A percentile compares a stretch with the other conserved stretches of the same genome.
These are phyloP conservation scores for Ceratocystis lukuohia DNA, from an alignment of 2,329 filamentous ascomycete genomes.

Conservation along the genomic window DNA sequence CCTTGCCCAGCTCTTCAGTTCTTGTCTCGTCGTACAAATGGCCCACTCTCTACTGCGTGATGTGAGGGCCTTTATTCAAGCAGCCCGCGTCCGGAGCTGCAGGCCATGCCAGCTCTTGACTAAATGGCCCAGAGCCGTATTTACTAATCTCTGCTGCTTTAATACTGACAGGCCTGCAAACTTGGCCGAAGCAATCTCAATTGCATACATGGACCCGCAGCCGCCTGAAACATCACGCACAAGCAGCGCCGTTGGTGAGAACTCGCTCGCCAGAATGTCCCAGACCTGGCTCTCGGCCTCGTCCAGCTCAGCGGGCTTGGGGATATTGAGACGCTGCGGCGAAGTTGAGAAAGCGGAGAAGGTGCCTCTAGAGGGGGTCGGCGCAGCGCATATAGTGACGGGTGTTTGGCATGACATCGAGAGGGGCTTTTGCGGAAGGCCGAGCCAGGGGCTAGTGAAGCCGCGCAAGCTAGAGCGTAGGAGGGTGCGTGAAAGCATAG, in stretches of 20 bases:
- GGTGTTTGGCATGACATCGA: background rate
- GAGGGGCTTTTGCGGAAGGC: background rate
- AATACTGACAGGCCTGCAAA: conserved; percentile 61
- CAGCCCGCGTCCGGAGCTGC: conserved; percentile 58
- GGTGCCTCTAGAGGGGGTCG: conserved; percentile 13
- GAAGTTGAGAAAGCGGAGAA: conserved; percentile 23
- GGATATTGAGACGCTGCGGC: conserved; percentile 24
- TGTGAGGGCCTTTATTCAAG: conserved; percentile 22
- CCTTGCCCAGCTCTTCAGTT: too few species aligned
- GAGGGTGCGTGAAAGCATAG: background rate
- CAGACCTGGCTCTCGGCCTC: conserved; percentile 47
- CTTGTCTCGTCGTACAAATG: too few species aligned
- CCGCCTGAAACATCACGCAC: conserved; percentile 73
- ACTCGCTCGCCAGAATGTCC: conserved; percentile 37
- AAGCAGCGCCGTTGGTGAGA: conserved; percentile 39
- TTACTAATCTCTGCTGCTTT: conserved; percentile 74
- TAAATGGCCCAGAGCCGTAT: conserved; percentile 57
- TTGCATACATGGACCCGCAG: conserved; percentile 77
- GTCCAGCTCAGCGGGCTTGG: conserved; percentile 39
- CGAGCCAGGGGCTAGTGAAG: background rate
- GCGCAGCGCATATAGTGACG: conserved; percentile 12
- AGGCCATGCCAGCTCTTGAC: conserved; percentile 75
- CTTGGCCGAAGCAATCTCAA: conserved; percentile 58
- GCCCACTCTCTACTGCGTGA: background rate
- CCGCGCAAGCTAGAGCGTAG: background rate